Evolutionary conservation across 2,329 filamentous ascomycete genomes (phyloP).

Genomic region (Talaromyces atroroseus): DNA sequence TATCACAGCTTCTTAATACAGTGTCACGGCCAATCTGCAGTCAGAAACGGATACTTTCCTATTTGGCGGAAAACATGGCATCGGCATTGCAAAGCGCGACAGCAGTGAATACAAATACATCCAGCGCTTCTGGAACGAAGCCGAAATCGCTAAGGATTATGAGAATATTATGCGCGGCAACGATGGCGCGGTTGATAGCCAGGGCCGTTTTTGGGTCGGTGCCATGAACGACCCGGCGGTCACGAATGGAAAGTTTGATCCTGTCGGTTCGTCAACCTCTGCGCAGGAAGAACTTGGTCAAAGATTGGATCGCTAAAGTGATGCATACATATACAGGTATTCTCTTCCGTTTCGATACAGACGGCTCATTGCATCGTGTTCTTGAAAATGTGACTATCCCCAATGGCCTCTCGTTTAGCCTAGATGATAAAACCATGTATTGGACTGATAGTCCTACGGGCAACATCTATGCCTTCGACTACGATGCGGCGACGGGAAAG

Average conservation of each 20-base stretch:
- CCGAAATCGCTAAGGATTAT: conserved; percentile 18
- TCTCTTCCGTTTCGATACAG: conserved; percentile 62
- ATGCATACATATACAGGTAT: conserved; percentile 54
- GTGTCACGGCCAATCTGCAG: conserved; percentile 69
- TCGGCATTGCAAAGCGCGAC: conserved; percentile 43
- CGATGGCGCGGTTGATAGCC: conserved; percentile 69
- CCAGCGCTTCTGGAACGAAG: conserved; percentile 10
- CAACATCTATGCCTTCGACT: conserved; percentile 66
- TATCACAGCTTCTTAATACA: background rate
- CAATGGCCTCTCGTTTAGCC: conserved; percentile 72
- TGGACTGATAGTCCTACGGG: conserved; percentile 67
- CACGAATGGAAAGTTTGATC: conserved; percentile 52
- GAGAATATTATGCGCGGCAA: conserved; percentile 50
- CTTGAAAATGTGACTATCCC: conserved; percentile 64
- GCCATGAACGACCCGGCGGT: conserved; percentile 11
- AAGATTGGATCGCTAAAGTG: background rate
- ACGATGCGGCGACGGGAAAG: conserved; percentile 52
- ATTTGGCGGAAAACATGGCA: conserved; percentile 69
- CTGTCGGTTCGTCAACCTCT: conserved; percentile 71
- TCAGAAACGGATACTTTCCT: conserved; percentile 60
- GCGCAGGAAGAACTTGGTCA: too few relatives aligned
- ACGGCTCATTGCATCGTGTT: conserved; percentile 51
- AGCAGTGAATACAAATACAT: conserved; percentile 5
- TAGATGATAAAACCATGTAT: conserved; percentile 64
- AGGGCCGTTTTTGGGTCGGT: conserved; percentile 60